Evolutionary conservation across 2,329 filamentous ascomycete species (phyloP).

Genomic region (Fonsecaea multimorphosa): DNA sequence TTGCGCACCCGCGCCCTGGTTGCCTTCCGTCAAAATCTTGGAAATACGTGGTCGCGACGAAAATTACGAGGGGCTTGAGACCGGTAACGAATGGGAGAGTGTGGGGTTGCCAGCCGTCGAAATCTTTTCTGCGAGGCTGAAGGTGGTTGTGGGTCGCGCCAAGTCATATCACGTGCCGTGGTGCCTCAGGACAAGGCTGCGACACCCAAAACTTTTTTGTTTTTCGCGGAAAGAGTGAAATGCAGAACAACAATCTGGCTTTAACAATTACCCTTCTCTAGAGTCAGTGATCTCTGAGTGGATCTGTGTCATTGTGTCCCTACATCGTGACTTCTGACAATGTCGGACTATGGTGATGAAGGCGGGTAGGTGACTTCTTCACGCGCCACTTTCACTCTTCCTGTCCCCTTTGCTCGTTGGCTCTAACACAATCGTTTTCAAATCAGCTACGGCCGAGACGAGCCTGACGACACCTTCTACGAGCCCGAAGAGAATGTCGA

Average conservation of each 20-base stretch:
- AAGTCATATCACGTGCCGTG: background rate
- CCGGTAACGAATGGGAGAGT: slow-evolving; percentile 19
- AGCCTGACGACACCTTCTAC: slow-evolving; percentile 49
- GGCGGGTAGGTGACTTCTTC: slow-evolving; percentile 61
- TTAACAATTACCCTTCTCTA: background rate
- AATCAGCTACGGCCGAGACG: slow-evolving; percentile 37
- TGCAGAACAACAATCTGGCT: background rate
- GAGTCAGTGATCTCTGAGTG: background rate
- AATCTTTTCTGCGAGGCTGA: slow-evolving; percentile 12
- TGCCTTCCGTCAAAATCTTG: slow-evolving; percentile 16
- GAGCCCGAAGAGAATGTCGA: slow-evolving; percentile 66
- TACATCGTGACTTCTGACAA: slow-evolving; percentile 45
- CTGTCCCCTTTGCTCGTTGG: background rate
- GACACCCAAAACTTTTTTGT: background rate
- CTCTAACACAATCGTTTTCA: slow-evolving; percentile 24
- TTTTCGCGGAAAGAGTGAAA: background rate
- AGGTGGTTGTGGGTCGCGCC: background rate
- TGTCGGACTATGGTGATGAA: slow-evolving; percentile 78
- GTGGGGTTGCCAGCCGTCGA: slow-evolving; percentile 15
- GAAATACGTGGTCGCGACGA: slow-evolving; percentile 16
- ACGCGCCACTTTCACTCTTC: slow-evolving; percentile 38
- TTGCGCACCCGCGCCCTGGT: slow-evolving; percentile 16
- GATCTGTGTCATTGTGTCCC: slow-evolving; percentile 2
- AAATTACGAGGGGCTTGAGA: slow-evolving; percentile 14
- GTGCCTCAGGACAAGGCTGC: background rate